These are phyloP conservation scores for Aspergillus indologenus DNA, from an alignment of 495 filamentous ascomycete genomes.

Conservation along the genomic window DNA sequence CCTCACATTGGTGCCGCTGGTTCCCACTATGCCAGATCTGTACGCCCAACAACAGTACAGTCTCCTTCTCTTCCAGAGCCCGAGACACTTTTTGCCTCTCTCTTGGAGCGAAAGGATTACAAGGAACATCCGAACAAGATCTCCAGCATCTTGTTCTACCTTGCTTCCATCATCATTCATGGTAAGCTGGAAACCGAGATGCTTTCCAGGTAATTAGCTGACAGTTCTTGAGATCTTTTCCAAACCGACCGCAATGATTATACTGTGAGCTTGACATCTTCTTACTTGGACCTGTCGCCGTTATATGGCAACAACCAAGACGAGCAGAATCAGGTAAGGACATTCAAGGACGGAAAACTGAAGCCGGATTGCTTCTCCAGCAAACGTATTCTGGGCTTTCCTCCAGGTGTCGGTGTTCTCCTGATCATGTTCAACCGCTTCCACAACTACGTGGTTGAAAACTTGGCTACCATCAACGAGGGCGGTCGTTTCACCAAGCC, in stretches of 20 bases:
- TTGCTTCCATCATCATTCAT: conserved; percentile 88
- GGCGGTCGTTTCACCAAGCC: conserved; percentile 52
- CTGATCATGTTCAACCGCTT: conserved; percentile 74
- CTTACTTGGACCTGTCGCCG: conserved; percentile 80
- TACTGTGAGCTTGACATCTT: conserved; percentile 68
- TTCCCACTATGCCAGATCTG: conserved; percentile 70
- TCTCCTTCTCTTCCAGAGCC: conserved; percentile 71
- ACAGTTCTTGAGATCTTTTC: conserved; percentile 52
- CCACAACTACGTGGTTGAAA: conserved; percentile 68
- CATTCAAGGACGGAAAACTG: conserved; percentile 76
- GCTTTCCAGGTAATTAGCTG: conserved; percentile 14
- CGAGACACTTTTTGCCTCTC: conserved; percentile 70
- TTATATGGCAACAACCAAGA: conserved; percentile 79
- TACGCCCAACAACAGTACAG: conserved; percentile 59
- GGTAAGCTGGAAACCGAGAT: conserved; percentile 32
- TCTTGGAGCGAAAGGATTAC: conserved; percentile 61
- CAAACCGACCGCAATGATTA: conserved; percentile 56
- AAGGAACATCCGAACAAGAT: conserved; percentile 74
- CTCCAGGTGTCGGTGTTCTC: conserved; percentile 74
- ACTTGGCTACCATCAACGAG: conserved; percentile 60
- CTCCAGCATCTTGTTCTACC: conserved; percentile 85
- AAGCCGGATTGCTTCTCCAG: conserved; percentile 82
- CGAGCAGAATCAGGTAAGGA: conserved; percentile 72
- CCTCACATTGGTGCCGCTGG: conserved; percentile 64
- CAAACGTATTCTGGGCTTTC: conserved; percentile 74